Evolutionary conservation across 2,329 filamentous ascomycete species (phyloP).

Genomic region (Xenosphaeropsis pyriputrescens): DNA sequence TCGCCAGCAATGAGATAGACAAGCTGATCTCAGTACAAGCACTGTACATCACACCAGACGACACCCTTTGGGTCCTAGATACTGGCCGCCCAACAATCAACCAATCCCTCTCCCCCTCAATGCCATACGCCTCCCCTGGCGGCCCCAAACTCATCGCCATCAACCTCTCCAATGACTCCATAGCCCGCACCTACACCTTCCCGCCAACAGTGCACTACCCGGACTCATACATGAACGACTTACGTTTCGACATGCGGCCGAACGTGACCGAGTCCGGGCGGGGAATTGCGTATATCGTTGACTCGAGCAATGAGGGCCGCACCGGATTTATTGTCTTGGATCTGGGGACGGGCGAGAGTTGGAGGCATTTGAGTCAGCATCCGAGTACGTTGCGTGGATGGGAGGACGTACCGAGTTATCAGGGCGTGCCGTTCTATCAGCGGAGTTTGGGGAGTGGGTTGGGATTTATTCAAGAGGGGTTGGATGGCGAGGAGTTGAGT

Average conservation of each 20-base stretch:
- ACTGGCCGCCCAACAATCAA: slow-evolving; percentile 27
- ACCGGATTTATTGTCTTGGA: slow-evolving; percentile 30
- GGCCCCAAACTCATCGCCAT: slow-evolving; percentile 29
- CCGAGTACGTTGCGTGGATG: slow-evolving; percentile 13
- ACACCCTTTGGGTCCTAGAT: slow-evolving; percentile 29
- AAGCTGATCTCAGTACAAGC: slow-evolving; percentile 28
- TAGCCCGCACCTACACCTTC: slow-evolving; percentile 23
- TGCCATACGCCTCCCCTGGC: slow-evolving; percentile 27
- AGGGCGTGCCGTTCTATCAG: slow-evolving; percentile 19
- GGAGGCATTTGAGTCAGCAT: slow-evolving; percentile 22
- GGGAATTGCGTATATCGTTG: slow-evolving; percentile 28
- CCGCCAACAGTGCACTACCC: slow-evolving; percentile 25
- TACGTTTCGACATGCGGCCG: slow-evolving; percentile 28
- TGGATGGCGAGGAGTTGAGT: no score
- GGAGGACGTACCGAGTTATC: slow-evolving; percentile 19
- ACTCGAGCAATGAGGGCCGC: slow-evolving; percentile 28
- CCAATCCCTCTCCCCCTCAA: slow-evolving; percentile 20
- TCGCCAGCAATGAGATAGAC: slow-evolving; percentile 26
- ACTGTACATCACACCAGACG: slow-evolving; percentile 26
- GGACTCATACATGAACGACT: slow-evolving; percentile 29
- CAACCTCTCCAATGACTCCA: slow-evolving; percentile 21
- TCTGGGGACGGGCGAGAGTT: slow-evolving; percentile 23
- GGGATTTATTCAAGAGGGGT: slow-evolving; percentile 17
- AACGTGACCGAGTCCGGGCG: slow-evolving; percentile 21
- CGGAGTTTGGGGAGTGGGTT: slow-evolving; percentile 10